A percentile compares a stretch with the other conserved stretches of the same genome.
Conservation (phyloP, 1,284 basidiomycete species). For the Puccinia horiana region DNA sequence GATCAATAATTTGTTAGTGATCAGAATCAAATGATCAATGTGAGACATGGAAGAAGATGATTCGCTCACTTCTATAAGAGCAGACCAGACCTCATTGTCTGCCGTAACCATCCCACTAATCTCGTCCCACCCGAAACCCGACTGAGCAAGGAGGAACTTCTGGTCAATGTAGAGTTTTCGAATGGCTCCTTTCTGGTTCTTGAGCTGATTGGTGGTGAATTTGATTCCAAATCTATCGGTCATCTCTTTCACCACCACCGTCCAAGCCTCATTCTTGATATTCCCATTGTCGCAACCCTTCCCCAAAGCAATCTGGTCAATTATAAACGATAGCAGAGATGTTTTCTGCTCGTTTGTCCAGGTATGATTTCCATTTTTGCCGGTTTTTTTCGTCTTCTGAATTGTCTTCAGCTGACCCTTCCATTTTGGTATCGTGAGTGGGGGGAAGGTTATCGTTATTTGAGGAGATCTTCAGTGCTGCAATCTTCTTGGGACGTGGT, state of each 20-base stretch:
- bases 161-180: not conserved
- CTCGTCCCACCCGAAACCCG: constrained; percentile 1
- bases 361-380: not conserved
- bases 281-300: constrained; percentile 1
- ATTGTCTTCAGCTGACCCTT: not conserved
- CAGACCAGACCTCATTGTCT: not conserved
- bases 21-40: not conserved
- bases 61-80: not conserved
- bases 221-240: not conserved
- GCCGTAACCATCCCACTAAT: not conserved
- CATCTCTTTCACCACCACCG: not conserved
- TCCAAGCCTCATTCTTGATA: not conserved
- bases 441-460: too few species aligned
- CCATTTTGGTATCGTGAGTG: too few species aligned
- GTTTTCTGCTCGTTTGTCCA: constrained; percentile 2
- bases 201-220: not conserved
- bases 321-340: not conserved
- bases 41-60: not conserved
- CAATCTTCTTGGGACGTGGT: too few species aligned
- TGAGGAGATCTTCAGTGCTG: too few species aligned
- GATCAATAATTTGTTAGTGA: not conserved
- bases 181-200: not conserved
- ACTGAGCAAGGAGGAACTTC: constrained; percentile 5
- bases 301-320: not conserved
- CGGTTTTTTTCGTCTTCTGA: not conserved